Percentiles rank a stretch among this genome's conserved stretches.
phyloP scores from a whole-genome alignment of 177 flowering plant genomes.

The Vitis hybrid region DNA sequence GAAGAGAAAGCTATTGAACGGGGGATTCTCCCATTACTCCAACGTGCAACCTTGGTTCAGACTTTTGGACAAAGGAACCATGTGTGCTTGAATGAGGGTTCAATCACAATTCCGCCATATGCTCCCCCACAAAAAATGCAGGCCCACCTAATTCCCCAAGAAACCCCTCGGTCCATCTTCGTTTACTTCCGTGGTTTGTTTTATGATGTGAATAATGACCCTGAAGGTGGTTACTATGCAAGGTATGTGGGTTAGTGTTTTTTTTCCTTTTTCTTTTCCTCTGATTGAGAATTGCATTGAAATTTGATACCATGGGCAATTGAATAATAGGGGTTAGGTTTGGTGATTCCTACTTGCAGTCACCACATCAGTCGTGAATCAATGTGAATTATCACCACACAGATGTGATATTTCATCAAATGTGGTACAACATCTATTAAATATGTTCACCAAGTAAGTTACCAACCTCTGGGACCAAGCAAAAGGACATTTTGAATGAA shows the following conservation, averaged over 20 bases:
- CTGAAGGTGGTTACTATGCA: conserved; percentile 98
- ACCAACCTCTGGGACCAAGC: too few species aligned
- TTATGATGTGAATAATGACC: conserved; percentile 93
- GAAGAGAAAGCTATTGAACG: conserved; percentile 97
- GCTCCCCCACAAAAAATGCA: conserved; percentile 99
- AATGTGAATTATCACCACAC: too few species aligned
- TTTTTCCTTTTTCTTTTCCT: too few species aligned
- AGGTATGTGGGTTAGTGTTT: conserved; percentile 43
- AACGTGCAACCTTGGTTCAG: conserved; percentile 93
- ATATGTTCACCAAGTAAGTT: too few species aligned
- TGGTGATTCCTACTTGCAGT: background rate
- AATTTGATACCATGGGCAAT: background rate
- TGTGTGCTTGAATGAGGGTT: conserved; percentile 54
- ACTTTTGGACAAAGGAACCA: conserved; percentile 26
- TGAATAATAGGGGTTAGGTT: background rate
- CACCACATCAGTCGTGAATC: background rate
- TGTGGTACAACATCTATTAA: too few species aligned
- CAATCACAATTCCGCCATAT: conserved; percentile 94
- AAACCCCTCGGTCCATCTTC: conserved; percentile 90
- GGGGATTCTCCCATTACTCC: conserved; percentile 85
- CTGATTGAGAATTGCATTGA: too few species aligned
- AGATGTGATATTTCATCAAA: too few species aligned
- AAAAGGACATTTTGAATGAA: too few species aligned
- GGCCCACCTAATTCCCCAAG: conserved; percentile 83
- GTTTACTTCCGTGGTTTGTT: conserved; percentile 95